Conservation (phyloP, 495 filamentous ascomycete species). For the Schizothecium vesticola region DNA sequence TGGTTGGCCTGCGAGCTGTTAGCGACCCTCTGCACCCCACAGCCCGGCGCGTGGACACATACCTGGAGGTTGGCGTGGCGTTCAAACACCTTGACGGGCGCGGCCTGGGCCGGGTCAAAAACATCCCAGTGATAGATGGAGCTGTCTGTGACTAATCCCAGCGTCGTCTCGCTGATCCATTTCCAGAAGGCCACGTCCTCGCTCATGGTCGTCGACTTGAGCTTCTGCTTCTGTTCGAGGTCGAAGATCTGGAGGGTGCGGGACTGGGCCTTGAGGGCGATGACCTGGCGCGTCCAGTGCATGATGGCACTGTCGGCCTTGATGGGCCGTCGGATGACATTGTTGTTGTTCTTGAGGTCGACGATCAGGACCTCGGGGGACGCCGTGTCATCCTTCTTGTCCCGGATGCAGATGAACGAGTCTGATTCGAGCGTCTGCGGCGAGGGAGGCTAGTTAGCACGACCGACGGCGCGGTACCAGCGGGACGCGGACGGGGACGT, state of each 20-base stretch:
- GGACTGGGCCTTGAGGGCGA: constrained; percentile 86
- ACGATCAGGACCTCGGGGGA: constrained; percentile 93
- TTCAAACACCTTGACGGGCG: constrained; percentile 87
- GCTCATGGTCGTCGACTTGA: constrained; percentile 90
- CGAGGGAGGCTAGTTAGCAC: constrained; percentile 18
- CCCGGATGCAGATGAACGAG: constrained; percentile 88
- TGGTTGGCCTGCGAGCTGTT: constrained; percentile 64
- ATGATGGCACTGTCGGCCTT: constrained; percentile 99
- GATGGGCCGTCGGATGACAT: constrained; percentile 87
- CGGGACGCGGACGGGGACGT: constrained; percentile 4
- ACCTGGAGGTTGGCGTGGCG: constrained; percentile 82
- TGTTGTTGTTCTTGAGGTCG: constrained; percentile 91
- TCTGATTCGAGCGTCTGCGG: constrained; percentile 93
- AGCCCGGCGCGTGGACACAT: constrained; percentile 30
- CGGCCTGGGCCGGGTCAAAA: constrained; percentile 67
- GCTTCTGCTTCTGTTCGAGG: constrained; percentile 78
- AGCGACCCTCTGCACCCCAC: not conserved
- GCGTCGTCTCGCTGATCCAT: constrained; percentile 83
- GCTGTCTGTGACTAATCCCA: constrained; percentile 85
- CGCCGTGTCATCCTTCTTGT: constrained; percentile 74
- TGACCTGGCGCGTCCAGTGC: constrained; percentile 95
- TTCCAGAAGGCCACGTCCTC: constrained; percentile 99
- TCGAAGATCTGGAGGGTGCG: constrained; percentile 98
- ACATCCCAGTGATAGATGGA: constrained; percentile 98
- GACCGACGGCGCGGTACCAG: constrained; percentile 2